Evolutionary conservation across 345 rosid genomes (phyloP), one percentile per base, ranked within the genome.

Genomic region (Brassica napus): DNA sequence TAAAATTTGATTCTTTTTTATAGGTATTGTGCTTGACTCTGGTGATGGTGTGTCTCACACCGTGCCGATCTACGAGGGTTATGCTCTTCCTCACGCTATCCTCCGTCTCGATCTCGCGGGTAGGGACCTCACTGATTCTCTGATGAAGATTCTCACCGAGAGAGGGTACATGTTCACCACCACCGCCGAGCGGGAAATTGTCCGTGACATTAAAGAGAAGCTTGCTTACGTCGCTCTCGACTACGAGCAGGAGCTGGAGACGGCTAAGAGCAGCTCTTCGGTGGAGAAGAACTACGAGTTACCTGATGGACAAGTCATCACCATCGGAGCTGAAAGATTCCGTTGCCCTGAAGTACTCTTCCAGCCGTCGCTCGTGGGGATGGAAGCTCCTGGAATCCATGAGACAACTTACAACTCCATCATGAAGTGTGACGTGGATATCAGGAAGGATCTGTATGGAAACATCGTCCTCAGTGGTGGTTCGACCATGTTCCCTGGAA

Each of bases 81-180:
- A 86, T 74, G 91, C 89, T n/a, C 91, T 86, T 35, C 89, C 91
- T 1, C 89, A 86, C 65, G 91, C 91, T 59, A 88, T 88, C 83
- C 89, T 86, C 55, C 83, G 88, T 82, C 91, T 86, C 30, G 89
- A 88, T 79, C 87, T 85, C 60, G 91, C 91, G 6, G 91, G 89
- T 77, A 72, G 91, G 32, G 91, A 86, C 73, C 82, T 86, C 79
- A 88, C 89, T 18, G 88, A 88, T 78, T 86, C 83, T 49, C 83
- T 88, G 82, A 88, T 82, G 89, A 88, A 86, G 86, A 88, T 88
- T 52, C 88, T 86, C 58, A 88, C 87, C 0, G 84, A 82, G 69
- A 82, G 84, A 78, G 84, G 82, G 34, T 82, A 82, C 84, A 84
- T 34, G 87, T 86, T 83, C 83, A 82, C 85, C 63, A 82, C 88